Evolutionary conservation across 768 basidiomycete species (phyloP).

Genomic region (Lactarius evosmus): DNA sequence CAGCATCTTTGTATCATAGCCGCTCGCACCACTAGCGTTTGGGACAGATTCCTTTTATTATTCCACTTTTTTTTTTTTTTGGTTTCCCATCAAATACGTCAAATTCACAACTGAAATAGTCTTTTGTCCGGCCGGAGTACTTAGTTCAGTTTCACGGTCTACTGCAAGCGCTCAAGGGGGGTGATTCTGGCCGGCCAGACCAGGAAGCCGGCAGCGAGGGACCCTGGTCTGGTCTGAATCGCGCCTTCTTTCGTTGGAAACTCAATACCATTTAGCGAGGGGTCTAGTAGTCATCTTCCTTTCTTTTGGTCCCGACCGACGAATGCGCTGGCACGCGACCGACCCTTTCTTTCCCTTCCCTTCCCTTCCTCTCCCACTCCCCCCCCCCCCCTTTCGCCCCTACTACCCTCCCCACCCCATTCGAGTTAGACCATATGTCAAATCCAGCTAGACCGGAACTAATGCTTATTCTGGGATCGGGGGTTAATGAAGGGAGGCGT

Average conservation of each 20-base stretch:
- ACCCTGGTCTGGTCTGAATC: background rate
- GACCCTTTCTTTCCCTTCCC: too few relatives aligned
- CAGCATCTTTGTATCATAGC: constrained; percentile 19
- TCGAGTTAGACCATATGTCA: constrained; percentile 6
- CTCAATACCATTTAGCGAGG: background rate
- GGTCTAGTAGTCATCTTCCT: background rate
- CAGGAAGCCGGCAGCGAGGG: background rate
- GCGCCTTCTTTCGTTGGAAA: background rate
- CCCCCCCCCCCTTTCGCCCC: background rate
- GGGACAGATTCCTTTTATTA: too few relatives aligned
- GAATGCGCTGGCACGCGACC: background rate
- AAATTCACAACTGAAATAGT: background rate
- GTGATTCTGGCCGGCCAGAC: too few relatives aligned
- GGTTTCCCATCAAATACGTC: background rate
- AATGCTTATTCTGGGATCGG: constrained; percentile 15
- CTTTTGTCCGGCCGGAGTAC: constrained; percentile 1
- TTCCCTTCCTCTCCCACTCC: too few relatives aligned
- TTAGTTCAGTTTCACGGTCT: too few relatives aligned
- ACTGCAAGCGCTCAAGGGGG: too few relatives aligned
- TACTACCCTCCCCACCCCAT: background rate
- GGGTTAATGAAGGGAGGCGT: background rate
- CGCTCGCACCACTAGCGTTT: too few relatives aligned
- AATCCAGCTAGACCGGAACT: background rate
- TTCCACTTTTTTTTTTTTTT: background rate
- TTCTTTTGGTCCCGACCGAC: background rate